A percentile compares a stretch with the other conserved stretches of the same genome.
Evolutionary conservation across 2,329 filamentous ascomycete genomes (phyloP).

Genomic region (Fusarium sororula): DNA sequence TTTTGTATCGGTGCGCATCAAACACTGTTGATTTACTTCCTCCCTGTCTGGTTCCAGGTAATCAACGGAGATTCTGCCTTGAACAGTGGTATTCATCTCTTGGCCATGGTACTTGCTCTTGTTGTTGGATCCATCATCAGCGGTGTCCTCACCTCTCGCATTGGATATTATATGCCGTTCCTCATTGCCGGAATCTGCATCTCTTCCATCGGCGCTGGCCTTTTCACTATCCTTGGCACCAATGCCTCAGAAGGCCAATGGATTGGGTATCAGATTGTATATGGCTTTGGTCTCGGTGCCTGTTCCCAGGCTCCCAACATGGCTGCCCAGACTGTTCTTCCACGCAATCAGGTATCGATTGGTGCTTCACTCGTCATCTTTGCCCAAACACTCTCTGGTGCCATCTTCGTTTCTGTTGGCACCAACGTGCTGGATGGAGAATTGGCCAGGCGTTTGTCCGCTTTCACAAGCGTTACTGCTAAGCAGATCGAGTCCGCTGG

Average conservation of each 20-base stretch:
- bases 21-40: constrained; percentile 49
- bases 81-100: constrained; percentile 42
- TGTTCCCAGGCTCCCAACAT: constrained; percentile 57
- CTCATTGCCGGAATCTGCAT: constrained; percentile 49
- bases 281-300: constrained; percentile 54
- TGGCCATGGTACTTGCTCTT: constrained; percentile 44
- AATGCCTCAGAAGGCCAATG: constrained; percentile 31
- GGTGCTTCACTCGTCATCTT: constrained; percentile 60
- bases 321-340: constrained; percentile 56
- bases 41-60: constrained; percentile 62
- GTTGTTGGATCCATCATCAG: constrained; percentile 42
- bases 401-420: constrained; percentile 61
- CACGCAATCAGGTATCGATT: constrained; percentile 54
- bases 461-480: constrained; percentile 1
- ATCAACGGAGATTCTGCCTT: constrained; percentile 49
- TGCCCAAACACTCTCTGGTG: constrained; percentile 53
- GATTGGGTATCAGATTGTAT: constrained; percentile 50
- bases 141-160: constrained; percentile 38
- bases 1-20: constrained; percentile 42
- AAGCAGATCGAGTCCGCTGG: constrained; percentile 17
- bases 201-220: constrained; percentile 49
- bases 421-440: constrained; percentile 61
- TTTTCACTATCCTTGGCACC: constrained; percentile 51
- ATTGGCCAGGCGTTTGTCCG: constrained; percentile 42
- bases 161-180: constrained; percentile 55